Evolutionary conservation across 2,329 filamentous ascomycete species (phyloP).

Genomic region (Phialocephala sp.): DNA sequence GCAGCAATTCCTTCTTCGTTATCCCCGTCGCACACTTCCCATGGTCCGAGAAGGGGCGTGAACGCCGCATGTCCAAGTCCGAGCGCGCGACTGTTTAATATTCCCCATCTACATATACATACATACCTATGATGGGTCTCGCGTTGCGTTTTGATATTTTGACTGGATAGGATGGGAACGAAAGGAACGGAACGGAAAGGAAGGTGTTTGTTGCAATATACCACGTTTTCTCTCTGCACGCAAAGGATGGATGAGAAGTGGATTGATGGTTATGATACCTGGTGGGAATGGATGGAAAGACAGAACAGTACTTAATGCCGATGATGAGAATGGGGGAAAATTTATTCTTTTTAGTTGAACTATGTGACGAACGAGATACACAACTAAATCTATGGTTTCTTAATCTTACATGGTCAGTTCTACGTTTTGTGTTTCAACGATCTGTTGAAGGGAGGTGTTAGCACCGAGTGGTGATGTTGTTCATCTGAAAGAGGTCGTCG

Average conservation of each 20-base stretch:
- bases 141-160: conserved; percentile 1
- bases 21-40: conserved; percentile 94
- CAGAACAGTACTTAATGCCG: not conserved
- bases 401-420: not conserved
- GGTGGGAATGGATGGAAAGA: not conserved
- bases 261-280: conserved; percentile 1
- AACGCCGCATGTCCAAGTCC: conserved; percentile 59
- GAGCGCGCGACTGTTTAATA: conserved; percentile 44
- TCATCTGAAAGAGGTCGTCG: too few species aligned
- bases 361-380: not conserved
- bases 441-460: too few species aligned
- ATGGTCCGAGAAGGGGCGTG: conserved; percentile 81
- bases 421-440: too few species aligned
- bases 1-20: conserved; percentile 85
- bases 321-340: not conserved
- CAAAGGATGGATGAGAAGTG: not conserved
- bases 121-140: not conserved
- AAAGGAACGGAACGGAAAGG: too few species aligned
- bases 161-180: not conserved
- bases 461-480: too few species aligned
- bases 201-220: not conserved
- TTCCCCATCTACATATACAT: not conserved
- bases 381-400: not conserved
- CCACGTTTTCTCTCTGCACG: not conserved
- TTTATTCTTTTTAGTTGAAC: not conserved